Percentiles rank a stretch among this genome's conserved stretches.
These are phyloP conservation scores for Entonaema liquescens DNA, from an alignment of 495 filamentous ascomycete species.

Conservation along the genomic window DNA sequence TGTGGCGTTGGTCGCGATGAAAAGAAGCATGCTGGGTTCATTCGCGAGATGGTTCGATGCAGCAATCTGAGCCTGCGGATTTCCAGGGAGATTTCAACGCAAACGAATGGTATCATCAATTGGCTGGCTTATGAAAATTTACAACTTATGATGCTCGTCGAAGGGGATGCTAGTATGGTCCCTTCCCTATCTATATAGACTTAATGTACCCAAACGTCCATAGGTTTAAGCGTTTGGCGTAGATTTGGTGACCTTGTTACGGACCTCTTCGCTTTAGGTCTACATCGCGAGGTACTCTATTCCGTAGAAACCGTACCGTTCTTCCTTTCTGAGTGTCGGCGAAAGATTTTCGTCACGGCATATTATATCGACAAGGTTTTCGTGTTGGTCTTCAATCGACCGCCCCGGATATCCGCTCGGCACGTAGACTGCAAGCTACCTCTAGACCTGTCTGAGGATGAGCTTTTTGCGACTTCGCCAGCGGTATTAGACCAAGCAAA, in stretches of 20 bases:
- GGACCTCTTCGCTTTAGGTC: neutral
- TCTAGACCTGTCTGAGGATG: neutral
- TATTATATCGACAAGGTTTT: neutral
- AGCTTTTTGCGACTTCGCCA: neutral
- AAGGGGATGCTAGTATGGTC: neutral
- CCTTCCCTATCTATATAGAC: neutral
- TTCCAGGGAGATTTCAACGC: neutral
- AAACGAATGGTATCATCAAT: neutral
- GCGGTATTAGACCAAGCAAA: neutral
- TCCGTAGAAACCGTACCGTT: neutral
- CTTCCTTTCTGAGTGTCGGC: neutral
- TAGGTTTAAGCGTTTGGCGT: neutral
- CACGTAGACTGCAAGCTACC: neutral
- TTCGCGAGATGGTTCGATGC: neutral
- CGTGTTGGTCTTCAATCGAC: neutral
- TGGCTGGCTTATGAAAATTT: neutral
- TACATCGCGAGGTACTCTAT: neutral
- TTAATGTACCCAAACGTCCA: neutral
- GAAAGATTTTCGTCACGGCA: neutral
- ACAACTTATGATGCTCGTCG: neutral
- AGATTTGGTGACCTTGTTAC: neutral
- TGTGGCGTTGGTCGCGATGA: neutral
- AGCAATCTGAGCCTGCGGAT: neutral
- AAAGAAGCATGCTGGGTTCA: neutral
- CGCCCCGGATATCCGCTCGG: neutral